Base-by-base conservation (phyloP, 768 basidiomycete species). In the Lactarius pseudohatsudake region DNA sequence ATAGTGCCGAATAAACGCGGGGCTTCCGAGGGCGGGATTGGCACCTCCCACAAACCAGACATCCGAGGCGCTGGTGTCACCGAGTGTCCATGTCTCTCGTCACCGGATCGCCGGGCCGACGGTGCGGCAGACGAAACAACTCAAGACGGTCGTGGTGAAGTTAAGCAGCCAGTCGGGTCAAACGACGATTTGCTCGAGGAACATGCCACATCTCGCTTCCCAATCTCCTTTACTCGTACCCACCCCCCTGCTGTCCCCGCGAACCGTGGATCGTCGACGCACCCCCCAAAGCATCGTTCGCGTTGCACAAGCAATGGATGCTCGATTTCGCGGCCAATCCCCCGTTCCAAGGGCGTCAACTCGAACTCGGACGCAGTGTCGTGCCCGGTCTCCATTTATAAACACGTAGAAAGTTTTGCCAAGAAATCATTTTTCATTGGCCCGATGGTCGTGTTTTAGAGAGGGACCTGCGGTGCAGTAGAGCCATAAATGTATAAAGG, bases 201-300 rank as follows among this genome's bases (percentile, higher is more conserved):
- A 60, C 58, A 64, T 28, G 50, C 41, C 62, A 45, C 45, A 16
- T 64, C 66, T 41, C 62, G 66, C 41, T 67, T 67, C 62, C 66
- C 66, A 3, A 28, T 47, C 43, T 67, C 66, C 1, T 67, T 64
- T 60, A 28, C 43, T 15, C 62, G 62, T 10, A 64, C 62, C 1
- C 62, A 62, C 20, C 53, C 56, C 57, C 62, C 50, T 9, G 5
- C 9, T 40, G 20, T 26, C 30, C 3, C 38, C 32, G 38, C 18
- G 13, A 61, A 62, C 30, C 43, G n/a, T 16, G 38, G 43, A 1
- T 10, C 56, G 32, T 34, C 32, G 26, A 26, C 43, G 26, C 30
- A 38, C 36, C 36, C 28, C 47, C 50, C 57, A 40, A 67, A 63
- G 50, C 66, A 59, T 3, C 26, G 62, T 54, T 57, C 57, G 30